A percentile compares a stretch with the other conserved stretches of the same genome.
Evolutionary conservation across 805 yeast genomes (phyloP).

Genomic region (Candida ascalaphidarum): DNA sequence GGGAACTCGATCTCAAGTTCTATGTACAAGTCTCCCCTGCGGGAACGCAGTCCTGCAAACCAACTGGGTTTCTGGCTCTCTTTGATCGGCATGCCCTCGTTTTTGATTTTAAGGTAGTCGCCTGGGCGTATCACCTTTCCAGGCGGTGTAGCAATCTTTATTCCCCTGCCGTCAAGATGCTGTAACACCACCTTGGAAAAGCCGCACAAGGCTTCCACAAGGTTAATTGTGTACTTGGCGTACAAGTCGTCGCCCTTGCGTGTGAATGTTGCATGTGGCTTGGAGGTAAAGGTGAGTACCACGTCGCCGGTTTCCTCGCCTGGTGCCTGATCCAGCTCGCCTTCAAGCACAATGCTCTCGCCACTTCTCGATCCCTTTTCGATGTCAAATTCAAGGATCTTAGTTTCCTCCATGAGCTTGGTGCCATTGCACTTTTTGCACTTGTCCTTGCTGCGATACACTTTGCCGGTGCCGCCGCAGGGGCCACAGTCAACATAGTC

Average conservation of each 20-base stretch:
- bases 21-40: conserved; percentile 63
- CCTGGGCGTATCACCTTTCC: conserved; percentile 83
- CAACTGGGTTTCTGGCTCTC: conserved; percentile 12
- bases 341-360: conserved; percentile 52
- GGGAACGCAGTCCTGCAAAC: conserved; percentile 18
- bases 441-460: conserved; percentile 53
- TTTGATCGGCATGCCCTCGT: conserved; percentile 79
- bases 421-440: conserved; percentile 74
- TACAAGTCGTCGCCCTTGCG: conserved; percentile 60
- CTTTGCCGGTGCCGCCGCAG: conserved; percentile 67
- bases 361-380: conserved; percentile 60
- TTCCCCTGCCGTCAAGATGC: conserved; percentile 74
- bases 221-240: conserved; percentile 49
- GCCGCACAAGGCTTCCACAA: conserved; percentile 83
- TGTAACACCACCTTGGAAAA: conserved; percentile 55
- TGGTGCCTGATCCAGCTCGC: conserved; percentile 72
- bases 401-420: conserved; percentile 53
- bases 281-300: conserved; percentile 48
- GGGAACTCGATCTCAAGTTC: conserved; percentile 75
- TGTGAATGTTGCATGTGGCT: conserved; percentile 39
- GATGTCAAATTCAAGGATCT: conserved; percentile 68
- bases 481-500: conserved; percentile 51
- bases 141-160: conserved; percentile 54
- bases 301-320: conserved; percentile 76
- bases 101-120: conserved; percentile 50